These are phyloP conservation scores for Plasmodium falciparum DNA, from an alignment of 169 alveolate genomes.

Conservation along the genomic window DNA sequence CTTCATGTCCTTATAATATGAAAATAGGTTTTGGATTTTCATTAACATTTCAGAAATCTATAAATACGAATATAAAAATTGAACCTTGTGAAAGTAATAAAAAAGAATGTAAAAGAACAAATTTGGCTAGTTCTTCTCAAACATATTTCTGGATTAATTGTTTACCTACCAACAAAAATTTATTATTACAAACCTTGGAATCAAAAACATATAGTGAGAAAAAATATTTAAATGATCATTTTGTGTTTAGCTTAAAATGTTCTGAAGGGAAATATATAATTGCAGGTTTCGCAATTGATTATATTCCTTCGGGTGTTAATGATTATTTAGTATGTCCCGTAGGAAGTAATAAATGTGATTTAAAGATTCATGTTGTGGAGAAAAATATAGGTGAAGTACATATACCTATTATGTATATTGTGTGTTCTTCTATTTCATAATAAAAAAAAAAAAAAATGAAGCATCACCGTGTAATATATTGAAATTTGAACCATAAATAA, in stretches of 20 bases:
- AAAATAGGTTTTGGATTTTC: constrained; percentile 75
- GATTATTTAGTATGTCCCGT: constrained; percentile 55
- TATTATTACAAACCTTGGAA: constrained; percentile 39
- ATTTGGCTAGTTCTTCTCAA: constrained; percentile 18
- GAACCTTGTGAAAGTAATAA: constrained; percentile 66
- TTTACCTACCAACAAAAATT: constrained; percentile 22
- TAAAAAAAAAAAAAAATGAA: not conserved
- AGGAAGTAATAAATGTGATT: constrained; percentile 70
- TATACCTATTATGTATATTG: constrained; percentile 52
- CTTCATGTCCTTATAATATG: constrained; percentile 62
- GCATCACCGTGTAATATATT: too few relatives aligned
- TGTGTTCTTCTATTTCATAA: constrained; percentile 67
- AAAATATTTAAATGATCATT: constrained; percentile 30
- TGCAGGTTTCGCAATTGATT: constrained; percentile 75
- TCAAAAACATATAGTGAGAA: constrained; percentile 50
- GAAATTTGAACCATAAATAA: too few relatives aligned
- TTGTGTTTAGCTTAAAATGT: constrained; percentile 43
- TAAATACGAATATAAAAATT: constrained; percentile 20
- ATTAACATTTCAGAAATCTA: constrained; percentile 32
- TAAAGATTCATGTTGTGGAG: constrained; percentile 40
- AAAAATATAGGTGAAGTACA: constrained; percentile 36
- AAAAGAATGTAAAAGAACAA: constrained; percentile 6
- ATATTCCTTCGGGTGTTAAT: constrained; percentile 24
- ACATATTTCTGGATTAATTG: constrained; percentile 72
- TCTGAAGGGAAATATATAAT: constrained; percentile 58